Percentiles rank a stretch among this genome's conserved stretches.
Evolutionary conservation across 768 basidiomycete species (phyloP).

Genomic region (Amanita exitialis): DNA sequence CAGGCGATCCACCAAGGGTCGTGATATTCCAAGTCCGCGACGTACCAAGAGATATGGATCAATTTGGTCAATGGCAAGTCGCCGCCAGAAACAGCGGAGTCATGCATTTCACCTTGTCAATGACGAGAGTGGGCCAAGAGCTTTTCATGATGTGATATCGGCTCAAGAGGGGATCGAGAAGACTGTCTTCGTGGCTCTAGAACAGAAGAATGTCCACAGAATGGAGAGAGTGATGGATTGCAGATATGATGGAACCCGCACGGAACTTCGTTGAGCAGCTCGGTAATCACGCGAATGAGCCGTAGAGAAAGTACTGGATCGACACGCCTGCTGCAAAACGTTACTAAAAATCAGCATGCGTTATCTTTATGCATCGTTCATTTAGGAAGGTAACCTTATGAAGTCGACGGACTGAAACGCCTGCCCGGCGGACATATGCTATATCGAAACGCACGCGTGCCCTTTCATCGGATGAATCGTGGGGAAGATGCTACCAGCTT

Average conservation of each 20-base stretch:
- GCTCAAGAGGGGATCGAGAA: neutral
- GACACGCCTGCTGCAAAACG: neutral
- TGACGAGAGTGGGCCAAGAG: neutral
- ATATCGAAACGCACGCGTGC: neutral
- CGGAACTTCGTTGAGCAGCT: neutral
- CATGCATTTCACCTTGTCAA: neutral
- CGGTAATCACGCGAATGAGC: neutral
- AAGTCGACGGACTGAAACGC: neutral
- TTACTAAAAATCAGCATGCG: neutral
- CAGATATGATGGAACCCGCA: neutral
- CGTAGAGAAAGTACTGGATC: neutral
- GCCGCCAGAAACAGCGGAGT: neutral
- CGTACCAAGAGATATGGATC: neutral
- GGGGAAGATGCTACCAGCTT: neutral
- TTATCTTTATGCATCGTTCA: neutral
- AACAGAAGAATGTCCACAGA: neutral
- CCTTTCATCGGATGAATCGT: neutral
- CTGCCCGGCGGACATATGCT: neutral
- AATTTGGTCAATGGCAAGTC: neutral
- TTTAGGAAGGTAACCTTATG: neutral
- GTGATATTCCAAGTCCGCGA: neutral
- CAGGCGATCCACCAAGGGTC: neutral
- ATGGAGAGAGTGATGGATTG: neutral
- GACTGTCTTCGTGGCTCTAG: neutral
- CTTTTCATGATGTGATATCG: slow-evolving; percentile 3